Base-by-base conservation (phyloP, 192 early-diverging fungal species). In the Thamnidium elegans region DNA sequence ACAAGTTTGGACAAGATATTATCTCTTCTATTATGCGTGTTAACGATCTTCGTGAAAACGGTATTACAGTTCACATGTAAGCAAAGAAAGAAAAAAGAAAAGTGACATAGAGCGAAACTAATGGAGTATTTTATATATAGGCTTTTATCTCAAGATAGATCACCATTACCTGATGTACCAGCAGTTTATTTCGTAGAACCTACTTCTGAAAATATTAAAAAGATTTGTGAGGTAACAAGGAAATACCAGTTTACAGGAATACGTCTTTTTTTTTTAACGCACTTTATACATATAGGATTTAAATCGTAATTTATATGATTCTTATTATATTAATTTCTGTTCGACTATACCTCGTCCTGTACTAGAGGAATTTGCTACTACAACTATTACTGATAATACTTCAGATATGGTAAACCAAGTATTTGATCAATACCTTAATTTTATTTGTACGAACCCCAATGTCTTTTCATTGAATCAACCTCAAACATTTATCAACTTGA, bases 351-450 rank as follows among this genome's bases (percentile, higher is more conserved):
- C 97, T 7, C 85, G 97, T 20, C 80, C 87, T 2, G 65, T 99
- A 45, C 79, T 99, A 54, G 97, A 99, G 71, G 95, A 98, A 32
- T 83, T 99, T 50, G 96, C 97, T 7, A 75, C 89, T n/a, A 75
- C 81, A n/a, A 86, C 92, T 0, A 86, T 94, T 31, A 75, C 81
- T 3, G 78, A 89, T 26, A 86, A 88, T 63, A 88, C 82, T n/a
- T 81, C 90, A 36, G 80, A 87, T 58, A 82, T 89, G 71, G 87
- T 98, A 26, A 87, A 91, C 6, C 94, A 96, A 76, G 86, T 94
- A 3, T 98, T 92, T 72, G 97, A 99, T 82, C 97, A 98, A 82
- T 94, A 99, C 65, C 74, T 99, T 50, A 92, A 98, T 75, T 99
- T 90, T 70, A 74, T 95, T 52, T 94, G 91, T 47, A 88, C 94